A percentile compares a stretch with the other conserved stretches of the same genome.
Evolutionary conservation across 1,284 basidiomycete genomes (phyloP).

Genomic region (Apiotrichum sp.): DNA sequence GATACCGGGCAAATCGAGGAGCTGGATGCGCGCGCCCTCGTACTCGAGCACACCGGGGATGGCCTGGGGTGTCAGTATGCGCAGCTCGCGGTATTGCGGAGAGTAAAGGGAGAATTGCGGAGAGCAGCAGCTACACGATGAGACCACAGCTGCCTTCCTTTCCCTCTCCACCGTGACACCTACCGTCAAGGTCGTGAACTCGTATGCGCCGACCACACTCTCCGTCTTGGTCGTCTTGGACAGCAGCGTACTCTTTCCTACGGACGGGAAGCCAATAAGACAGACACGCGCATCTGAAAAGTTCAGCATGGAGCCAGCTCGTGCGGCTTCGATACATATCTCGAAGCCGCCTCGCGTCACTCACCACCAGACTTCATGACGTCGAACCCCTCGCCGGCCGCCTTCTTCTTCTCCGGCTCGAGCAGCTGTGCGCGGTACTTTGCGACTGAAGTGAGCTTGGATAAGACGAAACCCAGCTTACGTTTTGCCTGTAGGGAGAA

Average conservation of each 20-base stretch:
- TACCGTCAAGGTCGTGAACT: slow-evolving; percentile 88
- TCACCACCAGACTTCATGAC: slow-evolving; percentile 79
- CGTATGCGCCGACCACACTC: slow-evolving; percentile 85
- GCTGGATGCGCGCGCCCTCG: slow-evolving; percentile 84
- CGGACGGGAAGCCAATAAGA: slow-evolving; percentile 89
- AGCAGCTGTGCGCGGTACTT: slow-evolving; percentile 84
- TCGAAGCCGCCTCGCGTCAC: slow-evolving; percentile 9
- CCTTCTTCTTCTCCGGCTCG: slow-evolving; percentile 71
- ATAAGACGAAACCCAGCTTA: slow-evolving; percentile 15
- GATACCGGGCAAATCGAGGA: slow-evolving; percentile 94
- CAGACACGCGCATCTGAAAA: slow-evolving; percentile 74
- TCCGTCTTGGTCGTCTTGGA: slow-evolving; percentile 86
- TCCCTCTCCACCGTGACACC: slow-evolving; percentile 21
- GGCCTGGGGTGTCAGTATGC: slow-evolving; percentile 51
- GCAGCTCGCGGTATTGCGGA: too few relatives aligned
- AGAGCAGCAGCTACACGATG: too few relatives aligned
- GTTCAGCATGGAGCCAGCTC: slow-evolving; percentile 52
- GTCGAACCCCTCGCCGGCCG: slow-evolving; percentile 81
- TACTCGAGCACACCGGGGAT: slow-evolving; percentile 93
- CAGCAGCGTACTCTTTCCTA: slow-evolving; percentile 90
- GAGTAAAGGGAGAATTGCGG: too few relatives aligned
- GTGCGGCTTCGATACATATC: too few relatives aligned
- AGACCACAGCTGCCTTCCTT: too few relatives aligned
- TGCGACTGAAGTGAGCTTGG: slow-evolving; percentile 52
- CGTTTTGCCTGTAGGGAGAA: slow-evolving; percentile 30